Evolutionary conservation across 2,329 filamentous ascomycete genomes (phyloP), one percentile per base, ranked within the genome.

Genomic region (Apiospora phragmitis): DNA sequence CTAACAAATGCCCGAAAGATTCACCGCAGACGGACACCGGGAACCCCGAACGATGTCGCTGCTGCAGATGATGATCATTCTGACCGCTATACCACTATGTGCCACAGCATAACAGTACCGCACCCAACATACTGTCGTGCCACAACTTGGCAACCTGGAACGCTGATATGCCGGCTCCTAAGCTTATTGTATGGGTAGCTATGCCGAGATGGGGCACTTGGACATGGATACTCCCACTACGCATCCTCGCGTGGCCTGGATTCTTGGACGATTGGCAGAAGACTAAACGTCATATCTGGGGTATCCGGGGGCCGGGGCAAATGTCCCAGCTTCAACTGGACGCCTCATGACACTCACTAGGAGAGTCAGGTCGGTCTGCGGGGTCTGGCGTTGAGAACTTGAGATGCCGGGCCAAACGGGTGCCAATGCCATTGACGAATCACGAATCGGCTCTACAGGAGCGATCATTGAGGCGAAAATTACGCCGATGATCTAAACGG

Each of bases 261-360:
- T 62, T 38, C 32, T 24, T 35, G 55, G 55, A 38, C 21, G 29
- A 38, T 21, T n/a, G 32, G 35, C 32, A 11, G 32, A 32, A 38
- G 32, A 7, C 55, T 4, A n/a, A 35, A 62, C 55, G 55, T 62
- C 55, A 62, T 62, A 38, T 24, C 55, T 62, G 55, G 55, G 32
- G 55, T 38, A 62, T 62, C 32, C 32, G 55, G 55, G 49, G 32
- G 21, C 9, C 18, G 32, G 16, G 51, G 16, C 51, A 18, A 35
- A 32, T 38, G 38, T n/a, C 21, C 55, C 55, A 38, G 55, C 55
- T n/a, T 62, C 55, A 3, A n/a, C 29, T 62, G 55, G 55, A 21
- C 9, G 55, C 55, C 55, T 38, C 55, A 62, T 62, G 55, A 62
- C 55, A 62, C 55, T 38, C 55, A 62, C 55, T 38, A 62, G 32